Conservation (phyloP, 768 basidiomycete species). For the Mycena floridula region DNA sequence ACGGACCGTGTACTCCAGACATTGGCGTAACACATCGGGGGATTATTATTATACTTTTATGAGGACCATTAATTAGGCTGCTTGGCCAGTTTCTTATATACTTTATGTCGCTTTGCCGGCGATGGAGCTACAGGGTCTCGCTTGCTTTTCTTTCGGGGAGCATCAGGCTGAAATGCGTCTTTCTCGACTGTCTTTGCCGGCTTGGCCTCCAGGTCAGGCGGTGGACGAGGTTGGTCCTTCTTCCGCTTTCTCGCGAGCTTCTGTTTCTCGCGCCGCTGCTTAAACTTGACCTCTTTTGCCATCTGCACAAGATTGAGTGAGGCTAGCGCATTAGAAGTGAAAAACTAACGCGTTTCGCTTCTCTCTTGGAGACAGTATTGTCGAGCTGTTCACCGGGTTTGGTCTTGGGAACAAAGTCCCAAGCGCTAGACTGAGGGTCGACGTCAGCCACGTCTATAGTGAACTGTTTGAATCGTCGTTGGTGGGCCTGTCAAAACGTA, state of each 20-base stretch:
- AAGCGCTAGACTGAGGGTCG: slow-evolving; percentile 41
- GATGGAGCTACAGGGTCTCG: no score
- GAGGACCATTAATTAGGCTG: slow-evolving; percentile 6
- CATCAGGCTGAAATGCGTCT: no score
- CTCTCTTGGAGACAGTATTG: slow-evolving; percentile 44
- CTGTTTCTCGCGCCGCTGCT: slow-evolving; percentile 41
- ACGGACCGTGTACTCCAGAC: slow-evolving; percentile 61
- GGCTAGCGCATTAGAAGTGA: background rate
- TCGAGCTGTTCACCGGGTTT: slow-evolving; percentile 17
- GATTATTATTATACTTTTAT: slow-evolving; percentile 6
- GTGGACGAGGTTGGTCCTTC: slow-evolving; percentile 7
- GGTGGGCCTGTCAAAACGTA: slow-evolving; percentile 46
- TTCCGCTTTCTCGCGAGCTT: slow-evolving; percentile 20
- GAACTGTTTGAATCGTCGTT: slow-evolving; percentile 52
- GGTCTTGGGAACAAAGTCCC: slow-evolving; percentile 31
- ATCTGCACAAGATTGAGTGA: slow-evolving; percentile 26
- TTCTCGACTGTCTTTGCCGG: background rate
- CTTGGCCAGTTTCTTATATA: slow-evolving; percentile 7
- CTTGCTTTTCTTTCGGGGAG: slow-evolving; percentile 11
- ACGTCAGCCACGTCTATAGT: slow-evolving; percentile 30
- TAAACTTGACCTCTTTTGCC: slow-evolving; percentile 37
- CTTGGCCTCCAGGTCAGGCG: background rate
- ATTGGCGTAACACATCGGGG: slow-evolving; percentile 38
- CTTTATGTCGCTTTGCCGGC: no score
- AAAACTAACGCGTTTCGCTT: slow-evolving; percentile 50